Evolutionary conservation across 139 green algal species (phyloP), one percentile per base, ranked within the genome.

Genomic region (Chlamydomonas applanata): DNA sequence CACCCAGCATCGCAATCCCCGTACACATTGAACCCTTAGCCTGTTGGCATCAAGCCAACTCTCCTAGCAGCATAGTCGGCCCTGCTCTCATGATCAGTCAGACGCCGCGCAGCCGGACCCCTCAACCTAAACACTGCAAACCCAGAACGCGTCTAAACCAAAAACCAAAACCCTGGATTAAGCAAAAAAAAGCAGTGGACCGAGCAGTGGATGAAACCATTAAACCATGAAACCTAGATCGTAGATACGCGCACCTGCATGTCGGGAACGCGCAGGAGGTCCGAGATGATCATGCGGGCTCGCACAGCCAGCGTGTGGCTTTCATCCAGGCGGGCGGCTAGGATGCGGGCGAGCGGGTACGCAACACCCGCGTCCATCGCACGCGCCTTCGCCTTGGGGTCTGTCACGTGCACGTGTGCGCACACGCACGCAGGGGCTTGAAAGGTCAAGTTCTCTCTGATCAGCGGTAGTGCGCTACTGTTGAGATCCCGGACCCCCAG

Each of bases 361-460:
- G 62, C 32, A 30, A 69, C 62, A 27, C 62, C 62, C 33, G 62
- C 62, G 16, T 69, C 62, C 62, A 69, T 33, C 2, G 62, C 62
- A 49, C 62, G 62, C 32, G 5, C 14, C 62, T 69, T 69, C 11
- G 62, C 62, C 62, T 69, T 69, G 62, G 62, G 52, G 62, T 69
- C 62, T 69, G 62, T 19, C 27, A 29, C 60, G 22, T 11, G 29
- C 54, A 63, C 17, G 22, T 25, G 54, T n/a, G n/a, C n/a, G n/a
- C n/a, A n/a, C n/a, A n/a, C 22, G 75, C 75, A 0, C 75, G 75
- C 25, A 20, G 22, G 33, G 59, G 20, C 60, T 81, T 81, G 68
- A 33, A n/a, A n/a, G n/a, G n/a, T n/a, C n/a, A n/a, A n/a, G n/a
- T n/a, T n/a, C n/a, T 33, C 68, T 81, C 75, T 72, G 71, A 17